Percentiles rank a stretch among this genome's conserved stretches.
phyloP scores from a whole-genome alignment of 1,284 basidiomycete species.

The Cutaneotrichosporon mucoides region DNA sequence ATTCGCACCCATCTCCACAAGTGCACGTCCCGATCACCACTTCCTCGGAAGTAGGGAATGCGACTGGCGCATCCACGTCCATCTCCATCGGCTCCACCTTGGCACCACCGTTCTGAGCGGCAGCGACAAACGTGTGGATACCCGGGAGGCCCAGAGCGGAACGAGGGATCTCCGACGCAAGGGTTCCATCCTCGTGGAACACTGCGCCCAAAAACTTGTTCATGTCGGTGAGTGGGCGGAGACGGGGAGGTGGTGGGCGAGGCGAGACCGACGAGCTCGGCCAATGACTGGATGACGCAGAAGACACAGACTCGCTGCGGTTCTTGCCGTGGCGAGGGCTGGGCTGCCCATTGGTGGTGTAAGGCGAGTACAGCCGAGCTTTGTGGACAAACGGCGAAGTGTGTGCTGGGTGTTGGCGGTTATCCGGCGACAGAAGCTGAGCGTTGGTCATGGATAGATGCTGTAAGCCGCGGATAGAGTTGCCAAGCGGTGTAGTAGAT shows the following conservation, averaged over 20 bases:
- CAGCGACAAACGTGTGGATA: conserved; percentile 38
- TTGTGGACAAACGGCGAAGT: conserved; percentile 47
- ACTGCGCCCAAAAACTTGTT: conserved; percentile 38
- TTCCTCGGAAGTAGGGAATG: conserved; percentile 44
- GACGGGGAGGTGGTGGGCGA: conserved; percentile 11
- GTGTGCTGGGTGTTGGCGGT: conserved; percentile 43
- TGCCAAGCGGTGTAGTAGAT: conserved; percentile 13
- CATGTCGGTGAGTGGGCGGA: conserved; percentile 42
- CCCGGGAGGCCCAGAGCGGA: conserved; percentile 42
- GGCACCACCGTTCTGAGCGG: conserved; percentile 32
- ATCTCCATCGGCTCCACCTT: conserved; percentile 36
- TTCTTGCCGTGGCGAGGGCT: conserved; percentile 24
- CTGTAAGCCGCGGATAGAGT: neutral
- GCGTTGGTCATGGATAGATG: conserved; percentile 15
- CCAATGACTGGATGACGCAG: conserved; percentile 1
- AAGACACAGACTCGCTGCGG: conserved; percentile 19
- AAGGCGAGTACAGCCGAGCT: conserved; percentile 48
- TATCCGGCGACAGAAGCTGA: conserved; percentile 29
- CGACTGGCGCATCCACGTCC: conserved; percentile 30
- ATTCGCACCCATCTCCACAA: conserved; percentile 48
- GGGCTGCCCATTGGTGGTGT: conserved; percentile 31
- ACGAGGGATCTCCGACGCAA: conserved; percentile 35
- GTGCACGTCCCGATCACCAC: conserved; percentile 46
- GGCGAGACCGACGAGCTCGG: conserved; percentile 4
- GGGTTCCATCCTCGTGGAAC: conserved; percentile 37